Base-by-base conservation (phyloP, 306 rosid genomes). In the Castanea crenata region DNA sequence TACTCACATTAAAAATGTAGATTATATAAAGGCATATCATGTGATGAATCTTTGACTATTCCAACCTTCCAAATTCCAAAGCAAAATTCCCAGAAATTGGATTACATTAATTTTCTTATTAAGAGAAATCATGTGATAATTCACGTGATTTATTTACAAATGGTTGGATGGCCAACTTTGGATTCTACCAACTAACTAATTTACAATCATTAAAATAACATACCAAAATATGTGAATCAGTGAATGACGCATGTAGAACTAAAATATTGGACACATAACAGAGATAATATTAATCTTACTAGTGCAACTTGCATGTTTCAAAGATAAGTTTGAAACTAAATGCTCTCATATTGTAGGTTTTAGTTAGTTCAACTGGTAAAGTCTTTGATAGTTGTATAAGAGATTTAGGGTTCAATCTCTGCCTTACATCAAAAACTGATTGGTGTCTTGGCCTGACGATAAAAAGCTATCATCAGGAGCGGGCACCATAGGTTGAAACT, bases 11-110 rank as follows among this genome's bases (percentile, higher is more conserved):
- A 83, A 59, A 83, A 74, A 74, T 62, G 35, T 61, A 80, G 76
- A 89, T 73, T 68, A 71, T 80, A 16, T 54, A 85, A 78, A 85
- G 89, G 80, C 21, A 83, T 35, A 86, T 83, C 98, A 92, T 89
- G 97, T 92, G 98, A 87, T 83, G 82, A 71, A 81, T 83, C 83
- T 85, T 92, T 89, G 96, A 89, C 91, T 87, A 90, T 82, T 77
- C 6, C 46, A 79, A 49, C 25, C 90, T 80, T 86, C 75, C 92
- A 87, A 89, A 81, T 94, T 85, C 95, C 95, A 91, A 91, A 82
- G 92, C 91, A 73, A 83, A 82, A 87, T 82, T 70, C 83, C 80
- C 80, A 71, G 41, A 69, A 80, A 79, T 80, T 38, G 46, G 46
- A 38, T 38, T 38, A 38, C 46, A 38, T 38, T 69, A 79, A 74